These are phyloP conservation scores for Cajanus cajan DNA, from an alignment of 306 rosid genomes.

Conservation along the genomic window DNA sequence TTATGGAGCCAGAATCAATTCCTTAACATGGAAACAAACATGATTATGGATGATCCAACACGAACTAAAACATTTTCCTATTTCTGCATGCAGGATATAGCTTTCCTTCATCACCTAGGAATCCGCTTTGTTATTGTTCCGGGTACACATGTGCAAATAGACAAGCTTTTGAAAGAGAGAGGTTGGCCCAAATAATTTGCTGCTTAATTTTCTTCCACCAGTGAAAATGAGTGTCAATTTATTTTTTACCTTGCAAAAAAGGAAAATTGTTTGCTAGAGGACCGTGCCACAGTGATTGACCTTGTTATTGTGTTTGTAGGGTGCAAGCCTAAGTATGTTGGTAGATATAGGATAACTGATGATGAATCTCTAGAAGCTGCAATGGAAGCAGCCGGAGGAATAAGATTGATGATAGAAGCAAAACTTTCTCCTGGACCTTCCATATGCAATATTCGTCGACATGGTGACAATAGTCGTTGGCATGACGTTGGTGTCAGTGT, in stretches of 20 bases:
- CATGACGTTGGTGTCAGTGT: conserved; percentile 96
- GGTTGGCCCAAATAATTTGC: conserved; percentile 45
- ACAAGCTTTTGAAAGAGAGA: conserved; percentile 76
- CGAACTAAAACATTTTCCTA: not conserved
- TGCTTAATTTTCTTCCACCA: not conserved
- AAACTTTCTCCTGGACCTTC: conserved; percentile 98
- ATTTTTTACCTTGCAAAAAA: not conserved
- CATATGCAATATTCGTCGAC: conserved; percentile 87
- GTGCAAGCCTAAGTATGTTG: conserved; percentile 66
- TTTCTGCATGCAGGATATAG: conserved; percentile 75
- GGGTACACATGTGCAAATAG: conserved; percentile 86
- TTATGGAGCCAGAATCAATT: no score
- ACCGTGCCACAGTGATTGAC: conserved; percentile 5
- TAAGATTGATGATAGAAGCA: conserved; percentile 80
- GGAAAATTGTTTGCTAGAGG: not conserved
- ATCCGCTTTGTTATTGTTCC: conserved; percentile 90
- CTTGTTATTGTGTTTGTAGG: conserved; percentile 61
- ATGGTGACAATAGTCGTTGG: conserved; percentile 89
- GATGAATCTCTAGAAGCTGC: conserved; percentile 77
- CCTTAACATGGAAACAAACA: no score
- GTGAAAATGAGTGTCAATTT: not conserved
- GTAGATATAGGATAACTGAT: conserved; percentile 87
- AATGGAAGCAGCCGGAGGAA: conserved; percentile 91
- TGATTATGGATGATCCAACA: no score
- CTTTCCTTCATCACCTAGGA: conserved; percentile 94